Percentiles rank a stretch among this genome's conserved stretches.
Conservation (phyloP, 2,329 filamentous ascomycete species). For the Penicillium brasilianum region DNA sequence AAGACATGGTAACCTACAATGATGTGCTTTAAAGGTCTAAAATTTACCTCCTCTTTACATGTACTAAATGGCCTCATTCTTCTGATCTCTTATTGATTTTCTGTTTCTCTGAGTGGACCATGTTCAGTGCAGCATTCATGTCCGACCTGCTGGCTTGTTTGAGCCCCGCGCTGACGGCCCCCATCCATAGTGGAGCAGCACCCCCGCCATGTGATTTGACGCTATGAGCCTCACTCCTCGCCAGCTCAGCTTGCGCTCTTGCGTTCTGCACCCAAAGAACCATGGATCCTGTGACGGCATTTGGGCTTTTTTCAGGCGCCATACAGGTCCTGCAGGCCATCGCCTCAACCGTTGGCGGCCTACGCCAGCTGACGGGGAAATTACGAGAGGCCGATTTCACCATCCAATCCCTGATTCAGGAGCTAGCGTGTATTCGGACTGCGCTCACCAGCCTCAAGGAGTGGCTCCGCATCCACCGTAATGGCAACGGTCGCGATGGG, state of each 20-base stretch:
- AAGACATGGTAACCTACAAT: too few species aligned
- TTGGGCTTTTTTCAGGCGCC: conserved; percentile 42
- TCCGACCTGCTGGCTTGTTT: background rate
- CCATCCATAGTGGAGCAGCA: background rate
- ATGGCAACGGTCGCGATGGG: conserved; percentile 31
- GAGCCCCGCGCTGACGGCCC: background rate
- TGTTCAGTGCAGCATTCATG: background rate
- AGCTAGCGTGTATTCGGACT: conserved; percentile 43
- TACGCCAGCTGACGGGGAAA: conserved; percentile 42
- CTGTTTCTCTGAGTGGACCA: background rate
- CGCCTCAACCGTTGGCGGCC: conserved; percentile 38
- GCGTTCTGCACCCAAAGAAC: conserved; percentile 3
- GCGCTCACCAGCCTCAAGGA: conserved; percentile 45
- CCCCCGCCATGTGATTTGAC: conserved; percentile 9
- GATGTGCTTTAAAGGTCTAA: too few species aligned
- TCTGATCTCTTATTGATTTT: background rate
- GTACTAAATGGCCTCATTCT: too few species aligned
- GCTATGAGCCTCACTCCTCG: background rate
- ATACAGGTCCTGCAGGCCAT: conserved; percentile 43
- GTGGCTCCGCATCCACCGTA: conserved; percentile 35
- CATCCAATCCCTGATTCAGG: conserved; percentile 43
- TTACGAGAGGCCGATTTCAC: conserved; percentile 46
- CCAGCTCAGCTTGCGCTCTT: background rate
- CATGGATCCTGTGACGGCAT: conserved; percentile 44
- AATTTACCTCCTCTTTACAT: too few species aligned